These are phyloP conservation scores for Venturia oleaginea DNA, from an alignment of 2,329 filamentous ascomycete genomes.

Conservation along the genomic window DNA sequence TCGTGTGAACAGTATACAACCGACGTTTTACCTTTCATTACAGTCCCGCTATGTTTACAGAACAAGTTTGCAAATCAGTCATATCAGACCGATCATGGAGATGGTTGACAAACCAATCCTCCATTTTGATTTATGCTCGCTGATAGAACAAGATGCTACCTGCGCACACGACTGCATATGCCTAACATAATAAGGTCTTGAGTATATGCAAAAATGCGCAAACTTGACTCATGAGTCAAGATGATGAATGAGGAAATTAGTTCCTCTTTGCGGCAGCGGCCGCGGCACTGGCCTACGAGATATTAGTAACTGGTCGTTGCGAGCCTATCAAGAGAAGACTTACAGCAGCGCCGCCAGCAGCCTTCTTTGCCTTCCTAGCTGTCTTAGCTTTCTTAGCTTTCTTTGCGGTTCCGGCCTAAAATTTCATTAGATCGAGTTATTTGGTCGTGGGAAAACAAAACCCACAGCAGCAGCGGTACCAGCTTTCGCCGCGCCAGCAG, in stretches of 20 bases:
- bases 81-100: no score
- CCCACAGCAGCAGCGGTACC: background rate
- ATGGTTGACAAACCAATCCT: background rate
- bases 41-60: no score
- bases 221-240: background rate
- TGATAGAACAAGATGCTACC: background rate
- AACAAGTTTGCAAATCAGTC: no score
- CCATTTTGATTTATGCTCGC: background rate
- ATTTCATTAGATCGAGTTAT: background rate
- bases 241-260: background rate
- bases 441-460: background rate
- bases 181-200: background rate
- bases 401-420: slow-evolving; percentile 2
- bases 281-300: background rate
- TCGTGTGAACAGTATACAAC: no score
- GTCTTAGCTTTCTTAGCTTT: slow-evolving; percentile 8
- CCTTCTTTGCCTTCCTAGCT: slow-evolving; percentile 4
- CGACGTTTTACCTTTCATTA: no score
- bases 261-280: background rate
- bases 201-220: background rate
- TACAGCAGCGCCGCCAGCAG: background rate
- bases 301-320: background rate
- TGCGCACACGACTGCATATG: background rate
- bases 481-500: background rate
- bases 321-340: background rate